Evolutionary conservation across 192 early-diverging fungal species (phyloP), one percentile per base, ranked within the genome.

Genomic region (Spizellomyces punctatus): DNA sequence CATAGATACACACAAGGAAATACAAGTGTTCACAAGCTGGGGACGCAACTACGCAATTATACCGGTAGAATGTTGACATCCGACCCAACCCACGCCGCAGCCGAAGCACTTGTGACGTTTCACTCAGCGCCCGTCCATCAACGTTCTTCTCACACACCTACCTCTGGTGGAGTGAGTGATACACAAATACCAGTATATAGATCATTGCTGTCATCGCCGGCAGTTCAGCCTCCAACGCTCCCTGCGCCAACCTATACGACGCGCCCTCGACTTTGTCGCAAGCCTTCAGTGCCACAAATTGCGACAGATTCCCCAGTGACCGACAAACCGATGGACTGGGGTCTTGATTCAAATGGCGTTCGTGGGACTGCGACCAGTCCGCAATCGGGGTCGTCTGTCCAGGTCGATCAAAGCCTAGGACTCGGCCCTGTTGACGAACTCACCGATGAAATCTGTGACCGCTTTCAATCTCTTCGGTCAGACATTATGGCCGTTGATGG

Each of bases 401-500:
- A 52, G 6, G 27, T 1, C 44, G n/a, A 12, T 60, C 46, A 66
- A 44, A 46, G 58, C 16, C 16, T 46, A 14, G 68, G 58, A 44
- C 55, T 60, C 16, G 41, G 41, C 0, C 58, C 68, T 27, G 17
- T 70, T 5, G 66, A 68, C 43, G 66, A 43, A 14, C 66, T 68
- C 6, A 70, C 68, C 2, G 68, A 49, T 12, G 58, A 70, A 17
- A 42, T 61, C 1, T 10, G 46, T 14, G 68, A 57, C 0, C 36
- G 58, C 10, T 70, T 61, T 49, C 42, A 59, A 5, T 27, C 12
- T 41, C 47, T 70, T 19, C 36, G 68, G 57, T 12, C 9, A 21
- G 68, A 70, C 68, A 19, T 70, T 6, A 70, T 70, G 68, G 68
- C 68, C 12, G 68, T 70, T 6, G 68, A 70, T 21, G 68, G 68